These are phyloP conservation scores for Bertia moriformis DNA, from an alignment of 2,329 filamentous ascomycete species.

Conservation along the genomic window DNA sequence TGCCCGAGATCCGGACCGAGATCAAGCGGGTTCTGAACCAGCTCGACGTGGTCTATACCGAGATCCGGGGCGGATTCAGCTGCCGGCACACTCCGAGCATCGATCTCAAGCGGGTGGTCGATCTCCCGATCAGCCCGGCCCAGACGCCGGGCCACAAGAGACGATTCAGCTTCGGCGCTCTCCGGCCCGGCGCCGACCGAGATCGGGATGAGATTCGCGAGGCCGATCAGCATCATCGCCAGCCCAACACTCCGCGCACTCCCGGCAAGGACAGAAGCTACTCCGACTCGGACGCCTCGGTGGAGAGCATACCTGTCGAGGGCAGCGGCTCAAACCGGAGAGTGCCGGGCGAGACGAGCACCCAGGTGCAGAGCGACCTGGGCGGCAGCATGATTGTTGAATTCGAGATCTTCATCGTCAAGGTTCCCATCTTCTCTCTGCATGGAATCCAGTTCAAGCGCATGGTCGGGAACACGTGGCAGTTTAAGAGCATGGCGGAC, in stretches of 20 bases:
- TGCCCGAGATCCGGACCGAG: slow-evolving; percentile 72
- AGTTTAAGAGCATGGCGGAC: slow-evolving; percentile 97
- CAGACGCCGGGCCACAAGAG: slow-evolving; percentile 48
- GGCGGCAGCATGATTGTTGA: slow-evolving; percentile 71
- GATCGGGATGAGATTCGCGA: slow-evolving; percentile 57
- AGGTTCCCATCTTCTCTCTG: slow-evolving; percentile 79
- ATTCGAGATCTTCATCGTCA: slow-evolving; percentile 96
- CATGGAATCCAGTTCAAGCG: slow-evolving; percentile 98
- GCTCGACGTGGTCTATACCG: slow-evolving; percentile 76
- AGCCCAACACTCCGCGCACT: slow-evolving; percentile 23
- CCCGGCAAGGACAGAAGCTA: slow-evolving; percentile 53
- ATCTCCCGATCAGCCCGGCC: slow-evolving; percentile 44
- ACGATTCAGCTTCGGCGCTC: slow-evolving; percentile 71
- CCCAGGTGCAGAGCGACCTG: slow-evolving; percentile 78
- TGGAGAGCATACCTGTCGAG: slow-evolving; percentile 55
- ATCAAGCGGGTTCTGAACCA: slow-evolving; percentile 80
- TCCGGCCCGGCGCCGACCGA: slow-evolving; percentile 37
- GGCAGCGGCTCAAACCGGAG: slow-evolving; percentile 34
- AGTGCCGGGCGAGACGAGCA: slow-evolving; percentile 74
- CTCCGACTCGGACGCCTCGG: slow-evolving; percentile 71
- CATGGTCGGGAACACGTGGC: slow-evolving; percentile 88
- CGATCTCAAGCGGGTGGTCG: slow-evolving; percentile 61
- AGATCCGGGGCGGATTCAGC: slow-evolving; percentile 86
- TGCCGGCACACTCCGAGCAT: slow-evolving; percentile 84
- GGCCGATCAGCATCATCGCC: no score